These are phyloP conservation scores for Amanita pseudoporphyria DNA, from an alignment of 768 basidiomycete genomes.

Conservation along the genomic window DNA sequence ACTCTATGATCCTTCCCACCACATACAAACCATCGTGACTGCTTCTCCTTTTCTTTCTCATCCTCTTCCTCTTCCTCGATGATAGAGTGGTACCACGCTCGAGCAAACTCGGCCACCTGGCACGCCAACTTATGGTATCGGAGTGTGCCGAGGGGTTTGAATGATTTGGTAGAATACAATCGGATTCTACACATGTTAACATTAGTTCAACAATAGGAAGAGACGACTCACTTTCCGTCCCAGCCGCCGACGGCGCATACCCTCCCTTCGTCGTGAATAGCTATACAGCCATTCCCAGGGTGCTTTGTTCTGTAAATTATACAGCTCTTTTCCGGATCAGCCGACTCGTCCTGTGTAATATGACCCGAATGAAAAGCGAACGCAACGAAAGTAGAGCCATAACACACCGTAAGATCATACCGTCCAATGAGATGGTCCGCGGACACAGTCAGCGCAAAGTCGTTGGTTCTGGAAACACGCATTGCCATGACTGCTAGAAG, in stretches of 20 bases:
- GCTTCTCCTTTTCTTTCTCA: slow-evolving; percentile 30
- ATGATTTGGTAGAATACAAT: slow-evolving; percentile 68
- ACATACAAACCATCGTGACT: slow-evolving; percentile 52
- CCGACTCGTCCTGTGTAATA: not conserved
- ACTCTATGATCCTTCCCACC: slow-evolving; percentile 64
- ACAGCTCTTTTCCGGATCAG: slow-evolving; percentile 9
- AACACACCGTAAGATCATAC: slow-evolving; percentile 46
- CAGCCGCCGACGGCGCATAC: slow-evolving; percentile 88
- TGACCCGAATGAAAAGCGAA: not conserved
- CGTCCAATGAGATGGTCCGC: slow-evolving; percentile 73
- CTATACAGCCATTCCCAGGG: slow-evolving; percentile 71
- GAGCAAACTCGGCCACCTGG: slow-evolving; percentile 59
- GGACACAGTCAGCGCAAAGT: slow-evolving; percentile 70
- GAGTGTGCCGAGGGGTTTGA: slow-evolving; percentile 80
- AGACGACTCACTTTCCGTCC: slow-evolving; percentile 67
- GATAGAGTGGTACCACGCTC: slow-evolving; percentile 14
- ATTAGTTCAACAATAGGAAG: not conserved
- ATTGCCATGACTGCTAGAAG: slow-evolving; percentile 69
- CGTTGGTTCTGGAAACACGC: slow-evolving; percentile 49
- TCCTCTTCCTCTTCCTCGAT: slow-evolving; percentile 48
- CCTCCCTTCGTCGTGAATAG: slow-evolving; percentile 63
- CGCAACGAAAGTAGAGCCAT: not conserved
- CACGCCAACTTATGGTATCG: slow-evolving; percentile 73
- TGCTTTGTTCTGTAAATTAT: slow-evolving; percentile 53
- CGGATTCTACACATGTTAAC: slow-evolving; percentile 46